Conservation (phyloP, 140 eudicot genomes). For the Eryngium alpinum region DNA sequence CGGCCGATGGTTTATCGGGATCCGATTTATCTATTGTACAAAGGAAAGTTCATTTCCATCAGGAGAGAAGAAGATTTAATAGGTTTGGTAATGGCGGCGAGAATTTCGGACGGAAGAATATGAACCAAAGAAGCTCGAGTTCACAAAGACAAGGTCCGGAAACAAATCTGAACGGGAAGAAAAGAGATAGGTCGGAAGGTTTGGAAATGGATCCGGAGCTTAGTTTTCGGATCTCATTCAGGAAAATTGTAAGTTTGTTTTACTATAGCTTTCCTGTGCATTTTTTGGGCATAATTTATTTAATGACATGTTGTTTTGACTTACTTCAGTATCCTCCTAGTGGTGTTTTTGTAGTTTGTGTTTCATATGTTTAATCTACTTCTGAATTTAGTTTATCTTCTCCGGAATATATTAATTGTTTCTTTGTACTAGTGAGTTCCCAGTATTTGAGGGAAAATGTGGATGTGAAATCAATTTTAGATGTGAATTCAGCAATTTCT, state of each 20-base stretch:
- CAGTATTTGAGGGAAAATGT: neutral
- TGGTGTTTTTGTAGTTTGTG: neutral
- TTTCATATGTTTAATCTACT: neutral
- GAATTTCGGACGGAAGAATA: conserved; percentile 47
- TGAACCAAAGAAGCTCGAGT: conserved; percentile 37
- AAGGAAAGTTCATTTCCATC: conserved; percentile 65
- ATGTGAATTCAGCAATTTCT: neutral
- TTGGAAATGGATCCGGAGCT: conserved; percentile 69
- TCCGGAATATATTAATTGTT: neutral
- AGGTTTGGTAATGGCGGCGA: conserved; percentile 39
- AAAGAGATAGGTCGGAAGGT: conserved; percentile 30
- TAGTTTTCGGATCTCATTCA: conserved; percentile 43
- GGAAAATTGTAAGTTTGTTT: conserved; percentile 60
- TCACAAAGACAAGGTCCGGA: conserved; percentile 9
- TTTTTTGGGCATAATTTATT: neutral
- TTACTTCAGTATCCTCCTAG: neutral
- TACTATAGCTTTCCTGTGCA: neutral
- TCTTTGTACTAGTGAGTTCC: neutral
- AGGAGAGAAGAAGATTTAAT: conserved; percentile 45
- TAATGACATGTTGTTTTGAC: neutral
- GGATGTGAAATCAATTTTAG: neutral
- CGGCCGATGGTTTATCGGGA: neutral
- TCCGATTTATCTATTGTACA: conserved; percentile 33
- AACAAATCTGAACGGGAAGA: conserved; percentile 25
- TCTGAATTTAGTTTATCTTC: neutral